A percentile compares a stretch with the other conserved stretches of the same genome.
phyloP scores from a whole-genome alignment of 352 stramenopile species.

The Phytophthora fragariaefolia region DNA sequence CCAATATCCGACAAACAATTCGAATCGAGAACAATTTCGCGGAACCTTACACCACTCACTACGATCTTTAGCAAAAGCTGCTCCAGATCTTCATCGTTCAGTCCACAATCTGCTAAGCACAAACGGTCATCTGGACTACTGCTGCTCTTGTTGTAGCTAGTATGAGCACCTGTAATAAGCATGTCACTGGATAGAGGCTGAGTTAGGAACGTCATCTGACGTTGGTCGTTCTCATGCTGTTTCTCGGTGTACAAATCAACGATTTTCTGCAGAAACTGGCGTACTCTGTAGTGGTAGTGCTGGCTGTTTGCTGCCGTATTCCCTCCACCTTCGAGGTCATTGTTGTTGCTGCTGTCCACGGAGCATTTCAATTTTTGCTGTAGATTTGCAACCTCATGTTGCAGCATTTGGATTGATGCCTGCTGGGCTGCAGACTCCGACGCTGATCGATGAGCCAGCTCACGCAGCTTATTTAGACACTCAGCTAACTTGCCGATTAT shows the following conservation, averaged over 20 bases:
- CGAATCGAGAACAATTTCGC: conserved; percentile 43
- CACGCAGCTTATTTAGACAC: conserved; percentile 46
- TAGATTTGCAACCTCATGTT: conserved; percentile 49
- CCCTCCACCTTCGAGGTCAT: neutral
- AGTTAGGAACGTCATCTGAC: conserved; percentile 57
- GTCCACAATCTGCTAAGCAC: conserved; percentile 34
- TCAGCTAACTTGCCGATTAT: conserved; percentile 57
- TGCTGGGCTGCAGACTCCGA: conserved; percentile 42
- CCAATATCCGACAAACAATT: conserved; percentile 54
- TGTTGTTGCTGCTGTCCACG: neutral
- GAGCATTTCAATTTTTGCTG: conserved; percentile 27
- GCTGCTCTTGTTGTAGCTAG: neutral
- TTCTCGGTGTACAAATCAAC: conserved; percentile 48
- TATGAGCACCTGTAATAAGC: conserved; percentile 34
- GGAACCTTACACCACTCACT: conserved; percentile 39
- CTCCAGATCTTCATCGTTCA: conserved; percentile 51
- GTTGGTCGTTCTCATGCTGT: conserved; percentile 30
- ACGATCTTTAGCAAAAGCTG: conserved; percentile 52
- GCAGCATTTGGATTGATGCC: conserved; percentile 43
- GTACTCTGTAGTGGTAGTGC: conserved; percentile 7
- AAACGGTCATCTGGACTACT: conserved; percentile 12
- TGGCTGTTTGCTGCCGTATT: too few species aligned
- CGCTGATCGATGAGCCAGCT: conserved; percentile 44
- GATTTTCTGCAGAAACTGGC: conserved; percentile 51
- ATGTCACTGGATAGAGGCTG: conserved; percentile 52